Evolutionary conservation across 169 alveolate species (phyloP), one percentile per base, ranked within the genome.

Genomic region (Cyclospora cayetanensis): DNA sequence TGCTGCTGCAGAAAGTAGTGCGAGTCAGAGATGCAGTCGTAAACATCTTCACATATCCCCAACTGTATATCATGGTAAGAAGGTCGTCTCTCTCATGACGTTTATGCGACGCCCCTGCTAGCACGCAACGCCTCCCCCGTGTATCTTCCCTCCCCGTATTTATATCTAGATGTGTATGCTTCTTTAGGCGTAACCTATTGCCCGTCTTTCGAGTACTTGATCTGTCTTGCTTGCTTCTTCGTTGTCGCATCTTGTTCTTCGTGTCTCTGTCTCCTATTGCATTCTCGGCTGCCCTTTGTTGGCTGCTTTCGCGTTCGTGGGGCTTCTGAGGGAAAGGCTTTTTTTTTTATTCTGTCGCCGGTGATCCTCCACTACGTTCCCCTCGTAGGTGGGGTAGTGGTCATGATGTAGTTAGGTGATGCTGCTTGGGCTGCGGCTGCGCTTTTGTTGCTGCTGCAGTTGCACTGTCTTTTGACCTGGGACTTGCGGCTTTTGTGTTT

Each of bases 41-140:
- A 29, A 84, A 84, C 80, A 52, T 84, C 3, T 42, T 84, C 12
- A 39, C 43, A 11, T 84, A 11, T 35, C 91, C 91, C 0, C 82
- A 53, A 34, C 46, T 84, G 52, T 84, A 84, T 65, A 53, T 84
- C 18, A 84, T 53, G 91, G 91, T 84, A 25, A 60, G 90, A 20
- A 42, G 9, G n/a, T n/a, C n/a, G n/a, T n/a, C n/a, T n/a, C n/a
- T n/a, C n/a, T n/a, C n/a, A n/a, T n/a, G n/a, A n/a, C n/a, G 55
- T 46, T 46, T 46, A n/a, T n/a, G n/a, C n/a, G n/a, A n/a, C n/a
- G n/a, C n/a, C n/a, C n/a, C n/a, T n/a, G n/a, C n/a, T n/a, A n/a
- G n/a, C n/a, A n/a, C n/a, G n/a, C n/a, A n/a, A n/a, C n/a, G n/a
- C n/a, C n/a, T n/a, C n/a, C n/a, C n/a, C n/a, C n/a, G n/a, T n/a